phyloP scores from a whole-genome alignment of 225 moss, liverwort and hornwort genomes.

The Marchantia polymorpha region DNA sequence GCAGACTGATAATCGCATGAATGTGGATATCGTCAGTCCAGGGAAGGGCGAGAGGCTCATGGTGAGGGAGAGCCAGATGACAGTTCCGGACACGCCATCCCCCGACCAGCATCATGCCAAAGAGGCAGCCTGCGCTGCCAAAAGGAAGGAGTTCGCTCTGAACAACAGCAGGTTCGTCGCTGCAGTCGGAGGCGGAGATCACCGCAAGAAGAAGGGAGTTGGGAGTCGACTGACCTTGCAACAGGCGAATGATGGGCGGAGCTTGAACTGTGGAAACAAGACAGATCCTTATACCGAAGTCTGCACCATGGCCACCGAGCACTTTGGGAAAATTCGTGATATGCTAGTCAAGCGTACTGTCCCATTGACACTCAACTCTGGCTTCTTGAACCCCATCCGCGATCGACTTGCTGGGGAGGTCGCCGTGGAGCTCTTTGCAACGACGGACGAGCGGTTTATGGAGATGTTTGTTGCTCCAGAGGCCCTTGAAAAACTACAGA shows the following conservation, averaged over 20 bases:
- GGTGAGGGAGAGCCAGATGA: slow-evolving; percentile 62
- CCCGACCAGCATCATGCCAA: slow-evolving; percentile 46
- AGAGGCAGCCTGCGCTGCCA: slow-evolving; percentile 47
- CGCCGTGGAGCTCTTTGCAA: slow-evolving; percentile 60
- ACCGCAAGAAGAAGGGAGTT: slow-evolving; percentile 49
- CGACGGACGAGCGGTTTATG: slow-evolving; percentile 66
- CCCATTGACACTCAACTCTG: slow-evolving; percentile 57
- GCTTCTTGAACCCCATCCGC: slow-evolving; percentile 72
- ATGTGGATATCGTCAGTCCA: slow-evolving; percentile 36
- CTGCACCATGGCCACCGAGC: slow-evolving; percentile 56
- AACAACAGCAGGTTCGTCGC: slow-evolving; percentile 52
- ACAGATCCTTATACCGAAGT: slow-evolving; percentile 54
- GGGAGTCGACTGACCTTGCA: slow-evolving; percentile 29
- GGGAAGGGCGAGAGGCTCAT: slow-evolving; percentile 37
- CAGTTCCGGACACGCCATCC: slow-evolving; percentile 80
- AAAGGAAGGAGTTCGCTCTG: slow-evolving; percentile 58
- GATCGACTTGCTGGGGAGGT: slow-evolving; percentile 62
- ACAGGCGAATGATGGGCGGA: slow-evolving; percentile 21
- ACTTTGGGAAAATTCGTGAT: slow-evolving; percentile 68
- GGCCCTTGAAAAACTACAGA: slow-evolving; percentile 55
- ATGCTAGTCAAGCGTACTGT: slow-evolving; percentile 68
- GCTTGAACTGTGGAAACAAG: slow-evolving; percentile 29
- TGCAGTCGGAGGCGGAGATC: not conserved
- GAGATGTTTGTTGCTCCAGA: slow-evolving; percentile 81
- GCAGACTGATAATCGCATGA: slow-evolving; percentile 28